These are phyloP conservation scores for Suhomyces bribrorum DNA, from an alignment of 1,139 yeast species.

Conservation along the genomic window DNA sequence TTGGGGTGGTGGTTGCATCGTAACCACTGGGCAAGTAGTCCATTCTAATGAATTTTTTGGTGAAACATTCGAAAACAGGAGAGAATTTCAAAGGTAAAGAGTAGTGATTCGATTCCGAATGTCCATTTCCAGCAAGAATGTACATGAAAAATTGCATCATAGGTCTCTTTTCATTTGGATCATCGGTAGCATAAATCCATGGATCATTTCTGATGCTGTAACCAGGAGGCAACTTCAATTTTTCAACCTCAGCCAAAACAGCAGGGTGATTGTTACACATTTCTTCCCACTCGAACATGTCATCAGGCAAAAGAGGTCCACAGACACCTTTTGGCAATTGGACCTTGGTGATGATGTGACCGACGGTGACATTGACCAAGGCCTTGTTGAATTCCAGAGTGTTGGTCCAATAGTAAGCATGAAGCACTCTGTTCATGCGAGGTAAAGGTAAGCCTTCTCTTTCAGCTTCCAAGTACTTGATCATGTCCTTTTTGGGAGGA, in stretches of 20 bases:
- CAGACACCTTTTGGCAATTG: slow-evolving; percentile 62
- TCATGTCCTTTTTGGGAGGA: slow-evolving; percentile 79
- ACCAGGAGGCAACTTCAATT: slow-evolving; percentile 58
- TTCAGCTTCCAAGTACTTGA: slow-evolving; percentile 70
- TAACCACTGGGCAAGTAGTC: slow-evolving; percentile 76
- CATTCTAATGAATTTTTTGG: slow-evolving; percentile 68
- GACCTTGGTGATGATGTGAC: slow-evolving; percentile 61
- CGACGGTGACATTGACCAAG: slow-evolving; percentile 64
- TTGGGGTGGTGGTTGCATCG: slow-evolving; percentile 63
- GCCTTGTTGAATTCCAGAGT: slow-evolving; percentile 68
- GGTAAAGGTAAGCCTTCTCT: slow-evolving; percentile 59
- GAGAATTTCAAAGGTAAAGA: slow-evolving; percentile 81
- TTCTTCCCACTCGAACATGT: slow-evolving; percentile 57
- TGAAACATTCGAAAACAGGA: slow-evolving; percentile 73
- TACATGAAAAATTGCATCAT: slow-evolving; percentile 78
- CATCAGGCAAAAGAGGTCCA: slow-evolving; percentile 77
- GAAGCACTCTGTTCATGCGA: slow-evolving; percentile 63
- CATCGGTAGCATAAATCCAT: slow-evolving; percentile 89
- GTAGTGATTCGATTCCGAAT: slow-evolving; percentile 80
- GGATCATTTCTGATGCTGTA: slow-evolving; percentile 70
- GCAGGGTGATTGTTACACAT: slow-evolving; percentile 55
- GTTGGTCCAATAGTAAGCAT: slow-evolving; percentile 64
- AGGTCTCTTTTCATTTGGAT: slow-evolving; percentile 57
- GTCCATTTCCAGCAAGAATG: slow-evolving; percentile 65
- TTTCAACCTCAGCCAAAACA: slow-evolving; percentile 62